These are phyloP conservation scores for Friedmanniomyces endolithicus DNA, from an alignment of 495 filamentous ascomycete species.

Conservation along the genomic window DNA sequence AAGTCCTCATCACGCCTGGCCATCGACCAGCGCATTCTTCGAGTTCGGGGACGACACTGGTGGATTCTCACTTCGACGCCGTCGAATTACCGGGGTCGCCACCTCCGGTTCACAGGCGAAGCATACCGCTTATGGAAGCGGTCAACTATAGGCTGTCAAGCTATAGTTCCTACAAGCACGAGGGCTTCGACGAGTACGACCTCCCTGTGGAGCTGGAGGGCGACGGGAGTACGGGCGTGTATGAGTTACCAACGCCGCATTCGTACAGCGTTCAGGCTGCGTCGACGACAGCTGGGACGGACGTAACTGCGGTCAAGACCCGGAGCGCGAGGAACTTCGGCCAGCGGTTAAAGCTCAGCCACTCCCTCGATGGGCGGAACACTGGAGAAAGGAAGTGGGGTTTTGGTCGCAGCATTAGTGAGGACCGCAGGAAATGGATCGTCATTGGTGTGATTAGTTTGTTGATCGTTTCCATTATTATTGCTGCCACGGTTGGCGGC, in stretches of 20 bases:
- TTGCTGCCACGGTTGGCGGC: background rate
- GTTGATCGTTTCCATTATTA: background rate
- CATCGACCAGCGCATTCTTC: background rate
- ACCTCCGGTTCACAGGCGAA: background rate
- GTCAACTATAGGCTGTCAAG: background rate
- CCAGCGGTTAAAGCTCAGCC: background rate
- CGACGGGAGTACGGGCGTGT: background rate
- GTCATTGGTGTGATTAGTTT: background rate
- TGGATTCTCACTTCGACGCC: background rate
- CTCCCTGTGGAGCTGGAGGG: background rate
- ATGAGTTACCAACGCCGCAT: background rate
- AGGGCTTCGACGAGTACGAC: background rate
- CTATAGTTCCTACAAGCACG: background rate
- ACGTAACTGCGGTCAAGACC: too few relatives aligned
- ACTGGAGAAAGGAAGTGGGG: background rate
- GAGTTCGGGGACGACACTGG: background rate
- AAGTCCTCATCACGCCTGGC: background rate
- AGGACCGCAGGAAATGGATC: background rate
- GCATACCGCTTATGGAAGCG: background rate
- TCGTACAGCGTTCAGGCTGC: background rate
- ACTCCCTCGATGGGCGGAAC: background rate
- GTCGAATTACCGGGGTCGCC: background rate
- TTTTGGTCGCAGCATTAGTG: background rate
- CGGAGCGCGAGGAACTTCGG: too few relatives aligned
- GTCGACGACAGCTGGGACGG: background rate